Base-by-base conservation (phyloP, 768 basidiomycete species). In the Boletus vinaceobasis region DNA sequence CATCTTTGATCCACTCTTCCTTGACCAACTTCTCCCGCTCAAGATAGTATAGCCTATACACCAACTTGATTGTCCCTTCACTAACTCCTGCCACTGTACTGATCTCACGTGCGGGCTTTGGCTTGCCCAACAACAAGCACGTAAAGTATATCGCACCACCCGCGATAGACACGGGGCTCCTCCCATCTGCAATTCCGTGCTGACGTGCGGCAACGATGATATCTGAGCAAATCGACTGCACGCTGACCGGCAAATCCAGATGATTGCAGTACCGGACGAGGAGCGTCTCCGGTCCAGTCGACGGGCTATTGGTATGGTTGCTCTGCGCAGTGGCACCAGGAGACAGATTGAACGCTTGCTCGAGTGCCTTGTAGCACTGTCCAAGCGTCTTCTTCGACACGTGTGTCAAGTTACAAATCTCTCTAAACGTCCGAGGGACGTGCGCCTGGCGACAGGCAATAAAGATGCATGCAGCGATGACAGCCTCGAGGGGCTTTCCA, bases 81-180 rank as follows among this genome's bases (percentile, higher is more conserved):
- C 93, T 94, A 19, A 98, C 93, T 10, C 94, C 93, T 4, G 93
- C 95, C 11, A 98, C 92, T 15, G 79, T 75, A 58, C 89, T 89
- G 65, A 99, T 94, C 65, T 98, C 93, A 72, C 85, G 85, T 45
- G 88, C 80, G 23, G 84, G 79, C 72, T 90, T 92, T 27, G 75
- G 64, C 64, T 84, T 83, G 50, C 87, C 91, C 64, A 95, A 77
- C 40, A 98, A 67, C 60, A 87, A 79, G 65, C 90, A 90, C 31
- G 91, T 90, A 73, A 98, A 98, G 75, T 89, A 93, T 56, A 99
- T 93, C 19, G 93, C 91, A 38, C 92, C 93, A 39, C 93, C 92
- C n/a, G 96, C 97, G 61, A 99, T 94, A n/a, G 97, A 97, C 48
- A 98, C 90, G 1, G 96, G 96, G 64, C 87, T 92, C 57, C 97